Evolutionary conservation across 2,329 filamentous ascomycete species (phyloP).

Genomic region (Trichoderma guizhouense): DNA sequence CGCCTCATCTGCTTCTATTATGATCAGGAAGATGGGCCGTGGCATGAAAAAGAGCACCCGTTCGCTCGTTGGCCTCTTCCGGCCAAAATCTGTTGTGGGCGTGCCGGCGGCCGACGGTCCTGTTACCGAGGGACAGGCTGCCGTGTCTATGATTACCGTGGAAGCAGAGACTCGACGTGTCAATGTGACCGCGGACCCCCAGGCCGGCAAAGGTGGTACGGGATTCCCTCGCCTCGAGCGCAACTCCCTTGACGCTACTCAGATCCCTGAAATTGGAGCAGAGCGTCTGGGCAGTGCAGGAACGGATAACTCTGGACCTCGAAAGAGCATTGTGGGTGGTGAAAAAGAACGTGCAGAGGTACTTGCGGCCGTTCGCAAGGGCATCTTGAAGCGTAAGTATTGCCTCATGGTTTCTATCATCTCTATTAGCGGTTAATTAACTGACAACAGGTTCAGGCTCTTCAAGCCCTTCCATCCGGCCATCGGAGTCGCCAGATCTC

Average conservation of each 20-base stretch:
- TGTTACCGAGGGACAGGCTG: conserved; percentile 67
- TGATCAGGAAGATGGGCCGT: conserved; percentile 98
- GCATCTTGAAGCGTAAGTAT: conserved; percentile 81
- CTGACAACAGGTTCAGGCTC: conserved; percentile 46
- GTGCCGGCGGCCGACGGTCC: conserved; percentile 67
- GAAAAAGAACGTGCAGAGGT: conserved; percentile 90
- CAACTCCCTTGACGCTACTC: conserved; percentile 70
- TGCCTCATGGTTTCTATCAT: neutral
- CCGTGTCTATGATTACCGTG: conserved; percentile 92
- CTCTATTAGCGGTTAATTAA: neutral
- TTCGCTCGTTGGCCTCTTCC: conserved; percentile 89
- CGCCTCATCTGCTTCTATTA: conserved; percentile 83
- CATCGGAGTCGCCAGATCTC: conserved; percentile 55
- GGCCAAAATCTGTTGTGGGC: conserved; percentile 87
- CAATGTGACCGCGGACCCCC: conserved; percentile 69
- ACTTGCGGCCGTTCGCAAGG: conserved; percentile 87
- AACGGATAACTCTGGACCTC: conserved; percentile 59
- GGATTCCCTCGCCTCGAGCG: conserved; percentile 82
- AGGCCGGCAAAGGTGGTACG: conserved; percentile 68
- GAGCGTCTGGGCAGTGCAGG: conserved; percentile 56
- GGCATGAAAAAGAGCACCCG: conserved; percentile 94
- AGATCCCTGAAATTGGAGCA: conserved; percentile 41
- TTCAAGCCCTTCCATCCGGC: conserved; percentile 63
- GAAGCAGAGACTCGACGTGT: conserved; percentile 86
- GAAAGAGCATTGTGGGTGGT: conserved; percentile 87